Evolutionary conservation across 2,329 filamentous ascomycete genomes (phyloP).

Genomic region (Aspergillus versicolor): DNA sequence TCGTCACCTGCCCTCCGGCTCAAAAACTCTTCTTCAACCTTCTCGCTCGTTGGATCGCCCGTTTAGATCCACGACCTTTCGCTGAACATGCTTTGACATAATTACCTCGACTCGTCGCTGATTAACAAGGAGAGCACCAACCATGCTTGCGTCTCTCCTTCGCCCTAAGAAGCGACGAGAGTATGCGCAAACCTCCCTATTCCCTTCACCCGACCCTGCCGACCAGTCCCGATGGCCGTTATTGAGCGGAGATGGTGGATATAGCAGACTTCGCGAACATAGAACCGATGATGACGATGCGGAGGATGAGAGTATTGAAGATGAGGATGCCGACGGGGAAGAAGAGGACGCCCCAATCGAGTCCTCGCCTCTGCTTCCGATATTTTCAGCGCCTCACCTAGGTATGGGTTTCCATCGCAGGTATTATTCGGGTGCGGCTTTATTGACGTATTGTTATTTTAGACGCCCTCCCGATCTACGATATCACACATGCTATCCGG

Average conservation of each 20-base stretch:
- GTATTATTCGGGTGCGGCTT: not conserved
- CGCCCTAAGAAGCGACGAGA: constrained; percentile 29
- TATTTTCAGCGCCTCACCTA: constrained; percentile 77
- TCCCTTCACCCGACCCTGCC: constrained; percentile 28
- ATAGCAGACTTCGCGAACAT: constrained; percentile 20
- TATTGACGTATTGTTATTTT: not conserved
- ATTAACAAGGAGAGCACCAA: not conserved
- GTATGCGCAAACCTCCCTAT: constrained; percentile 27
- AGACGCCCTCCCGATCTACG: constrained; percentile 88
- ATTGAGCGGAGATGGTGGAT: constrained; percentile 12
- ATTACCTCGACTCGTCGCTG: not conserved
- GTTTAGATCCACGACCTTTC: not conserved
- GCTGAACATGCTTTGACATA: constrained; percentile 6
- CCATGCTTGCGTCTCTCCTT: constrained; percentile 34
- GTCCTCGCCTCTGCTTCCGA: constrained; percentile 63
- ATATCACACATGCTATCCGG: constrained; percentile 84
- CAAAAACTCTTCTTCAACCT: not conserved
- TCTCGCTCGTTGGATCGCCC: not conserved
- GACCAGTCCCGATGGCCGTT: constrained; percentile 24
- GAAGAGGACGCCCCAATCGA: constrained; percentile 46
- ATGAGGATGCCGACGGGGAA: constrained; percentile 38
- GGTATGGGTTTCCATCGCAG: constrained; percentile 50
- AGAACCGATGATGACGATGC: constrained; percentile 37
- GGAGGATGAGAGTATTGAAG: constrained; percentile 41
- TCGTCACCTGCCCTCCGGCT: not conserved